phyloP scores from a whole-genome alignment of 2,329 filamentous ascomycete species.

The Talaromyces sp. region DNA sequence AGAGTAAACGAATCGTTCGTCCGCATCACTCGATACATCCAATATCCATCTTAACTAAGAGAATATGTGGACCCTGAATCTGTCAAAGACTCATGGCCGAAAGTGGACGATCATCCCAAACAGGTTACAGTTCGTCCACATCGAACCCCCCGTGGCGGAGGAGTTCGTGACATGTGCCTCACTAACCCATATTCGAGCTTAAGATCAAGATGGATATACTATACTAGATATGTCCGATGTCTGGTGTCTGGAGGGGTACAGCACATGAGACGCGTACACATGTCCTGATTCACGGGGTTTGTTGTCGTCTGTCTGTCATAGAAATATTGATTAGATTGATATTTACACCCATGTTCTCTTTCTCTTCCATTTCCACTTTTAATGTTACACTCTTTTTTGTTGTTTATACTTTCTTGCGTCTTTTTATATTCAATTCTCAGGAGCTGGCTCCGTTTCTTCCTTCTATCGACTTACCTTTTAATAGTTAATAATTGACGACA shows the following conservation, averaged over 20 bases:
- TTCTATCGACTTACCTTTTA: neutral
- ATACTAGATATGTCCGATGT: neutral
- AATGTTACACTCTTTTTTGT: neutral
- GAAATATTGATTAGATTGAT: neutral
- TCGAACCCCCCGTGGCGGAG: neutral
- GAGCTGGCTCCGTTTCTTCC: neutral
- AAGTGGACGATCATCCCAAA: neutral
- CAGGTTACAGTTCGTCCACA: neutral
- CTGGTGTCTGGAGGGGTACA: constrained; percentile 3
- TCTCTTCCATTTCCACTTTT: neutral
- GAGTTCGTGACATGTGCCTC: neutral
- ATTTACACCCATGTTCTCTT: neutral
- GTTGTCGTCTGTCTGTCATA: neutral
- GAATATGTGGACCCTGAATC: too few species aligned
- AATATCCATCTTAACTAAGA: too few species aligned
- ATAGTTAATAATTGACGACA: neutral
- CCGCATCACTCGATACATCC: neutral
- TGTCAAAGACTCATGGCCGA: neutral
- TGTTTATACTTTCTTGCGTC: neutral
- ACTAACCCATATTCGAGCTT: neutral
- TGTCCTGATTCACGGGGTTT: neutral
- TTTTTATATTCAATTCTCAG: neutral
- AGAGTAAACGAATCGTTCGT: neutral
- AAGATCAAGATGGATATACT: neutral
- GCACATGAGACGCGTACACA: constrained; percentile 2